Evolutionary conservation across 2,329 filamentous ascomycete genomes (phyloP), one percentile per base, ranked within the genome.

Genomic region (Arthroderma uncinatum): DNA sequence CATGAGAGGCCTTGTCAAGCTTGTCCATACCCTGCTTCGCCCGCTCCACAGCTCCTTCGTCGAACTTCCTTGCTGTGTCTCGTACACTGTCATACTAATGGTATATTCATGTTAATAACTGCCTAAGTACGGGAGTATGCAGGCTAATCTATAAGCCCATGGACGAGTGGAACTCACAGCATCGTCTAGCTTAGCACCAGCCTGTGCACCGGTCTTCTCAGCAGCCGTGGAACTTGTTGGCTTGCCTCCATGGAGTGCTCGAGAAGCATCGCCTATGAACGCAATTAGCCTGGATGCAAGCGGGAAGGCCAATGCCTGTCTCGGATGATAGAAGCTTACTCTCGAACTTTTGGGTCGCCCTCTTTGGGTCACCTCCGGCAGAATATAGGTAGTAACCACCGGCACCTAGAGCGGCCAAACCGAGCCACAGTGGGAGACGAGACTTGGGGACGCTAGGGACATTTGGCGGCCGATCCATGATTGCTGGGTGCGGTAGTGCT

Each of bases 311-410:
- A 12, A 42, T 14, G 19, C 33, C 28, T 47, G 54, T 63, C 68
- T 19, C 56, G 6, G 23, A 21, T 6, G 10, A 42, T 47, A 40
- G 19, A 12, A n/a, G 1, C 83, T 48, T 76, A 95, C 92, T 82
- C 77, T 95, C 87, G 64, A 87, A 80, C 72, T 93, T 79, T 78
- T 92, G 87, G 79, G 90, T 83, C n/a, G 91, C 92, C 53, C 81
- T 83, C 73, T 86, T 88, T 54, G 89, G 79, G 71, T 83, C 81
- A 58, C 92, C 91, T 60, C 92, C 92, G 14, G 91, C 86, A 54
- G 75, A 79, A 79, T 95, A 98, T 61, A 97, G 81, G 78, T 97
- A 97, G 79, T 95, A 97, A 44, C 87, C 89, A 58, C 84, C 76
- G 62, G 83, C 86, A 65, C 81, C 82, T 33, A 80, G 85, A 62